Evolutionary conservation across 768 basidiomycete species (phyloP).

Genomic region (Tulasnella sp.): DNA sequence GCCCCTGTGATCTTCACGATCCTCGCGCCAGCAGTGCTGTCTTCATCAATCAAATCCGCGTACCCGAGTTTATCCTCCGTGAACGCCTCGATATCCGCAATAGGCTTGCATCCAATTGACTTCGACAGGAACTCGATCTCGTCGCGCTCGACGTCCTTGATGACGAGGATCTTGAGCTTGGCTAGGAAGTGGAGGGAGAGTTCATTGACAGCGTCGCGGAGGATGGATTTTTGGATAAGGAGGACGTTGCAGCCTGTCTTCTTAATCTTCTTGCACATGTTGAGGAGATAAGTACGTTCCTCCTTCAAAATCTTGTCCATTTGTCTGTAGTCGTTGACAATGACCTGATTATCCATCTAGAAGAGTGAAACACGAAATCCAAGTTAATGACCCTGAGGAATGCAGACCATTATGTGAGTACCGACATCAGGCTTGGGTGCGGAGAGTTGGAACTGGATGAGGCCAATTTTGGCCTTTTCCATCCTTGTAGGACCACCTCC

Average conservation of each 20-base stretch:
- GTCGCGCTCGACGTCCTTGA: conserved; percentile 97
- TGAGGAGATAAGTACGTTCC: conserved; percentile 93
- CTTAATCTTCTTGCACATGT: conserved; percentile 98
- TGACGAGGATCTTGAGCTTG: conserved; percentile 87
- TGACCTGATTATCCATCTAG: conserved; percentile 99
- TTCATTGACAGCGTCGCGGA: conserved; percentile 98
- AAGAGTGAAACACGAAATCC: too few relatives aligned
- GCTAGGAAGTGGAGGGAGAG: conserved; percentile 95
- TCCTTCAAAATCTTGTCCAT: conserved; percentile 99
- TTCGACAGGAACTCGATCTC: conserved; percentile 97
- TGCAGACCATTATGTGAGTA: too few relatives aligned
- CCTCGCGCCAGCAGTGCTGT: conserved; percentile 67
- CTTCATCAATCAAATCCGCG: conserved; percentile 91
- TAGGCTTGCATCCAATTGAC: conserved; percentile 87
- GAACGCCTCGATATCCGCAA: conserved; percentile 96
- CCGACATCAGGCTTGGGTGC: conserved; percentile 98
- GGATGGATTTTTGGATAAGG: conserved; percentile 97
- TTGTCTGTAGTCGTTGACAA: conserved; percentile 98
- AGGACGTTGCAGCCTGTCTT: conserved; percentile 99
- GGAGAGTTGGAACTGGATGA: conserved; percentile 96
- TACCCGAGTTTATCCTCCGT: conserved; percentile 96
- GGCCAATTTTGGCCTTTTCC: conserved; percentile 97
- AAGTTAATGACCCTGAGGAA: too few relatives aligned
- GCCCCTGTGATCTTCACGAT: conserved; percentile 92
- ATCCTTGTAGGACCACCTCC: conserved; percentile 90